Conservation (phyloP, 2,329 filamentous ascomycete genomes). For the Sarocladiaceae sp. region DNA sequence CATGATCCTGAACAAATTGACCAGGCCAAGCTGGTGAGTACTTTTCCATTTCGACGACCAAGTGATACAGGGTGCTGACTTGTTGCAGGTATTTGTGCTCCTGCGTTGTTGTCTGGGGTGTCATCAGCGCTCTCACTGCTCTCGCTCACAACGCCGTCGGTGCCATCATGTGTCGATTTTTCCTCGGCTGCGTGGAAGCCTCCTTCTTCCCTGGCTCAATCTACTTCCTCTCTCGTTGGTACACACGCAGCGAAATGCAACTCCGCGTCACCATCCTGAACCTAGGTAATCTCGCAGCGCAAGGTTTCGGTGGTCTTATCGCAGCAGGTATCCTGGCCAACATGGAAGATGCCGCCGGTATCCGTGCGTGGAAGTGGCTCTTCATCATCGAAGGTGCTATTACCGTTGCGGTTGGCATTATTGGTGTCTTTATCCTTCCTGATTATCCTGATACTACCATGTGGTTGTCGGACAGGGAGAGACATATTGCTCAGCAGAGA, state of each 20-base stretch:
- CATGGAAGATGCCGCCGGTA: constrained; percentile 19
- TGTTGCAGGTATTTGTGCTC: constrained; percentile 14
- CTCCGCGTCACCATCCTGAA: constrained; percentile 29
- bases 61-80: neutral
- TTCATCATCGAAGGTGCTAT: constrained; percentile 41
- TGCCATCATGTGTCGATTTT: constrained; percentile 32
- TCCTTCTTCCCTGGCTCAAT: constrained; percentile 45
- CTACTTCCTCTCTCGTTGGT: constrained; percentile 34
- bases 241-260: constrained; percentile 31
- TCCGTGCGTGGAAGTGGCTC: constrained; percentile 36
- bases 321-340: constrained; percentile 23
- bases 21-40: constrained; percentile 25
- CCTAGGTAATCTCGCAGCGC: constrained; percentile 23
- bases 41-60: neutral
- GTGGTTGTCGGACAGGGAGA: constrained; percentile 55
- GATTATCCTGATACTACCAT: constrained; percentile 49
- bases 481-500: constrained; percentile 47
- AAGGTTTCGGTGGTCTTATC: constrained; percentile 28
- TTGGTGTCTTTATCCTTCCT: constrained; percentile 36
- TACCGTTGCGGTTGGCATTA: constrained; percentile 32
- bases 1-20: constrained; percentile 21
- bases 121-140: constrained; percentile 30
- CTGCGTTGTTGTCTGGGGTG: constrained; percentile 17
- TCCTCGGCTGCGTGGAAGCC: constrained; percentile 52
- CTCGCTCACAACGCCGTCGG: constrained; percentile 40